These are phyloP conservation scores for Ceratobasidium sp. DNA, from an alignment of 1,284 basidiomycete species.

Conservation along the genomic window DNA sequence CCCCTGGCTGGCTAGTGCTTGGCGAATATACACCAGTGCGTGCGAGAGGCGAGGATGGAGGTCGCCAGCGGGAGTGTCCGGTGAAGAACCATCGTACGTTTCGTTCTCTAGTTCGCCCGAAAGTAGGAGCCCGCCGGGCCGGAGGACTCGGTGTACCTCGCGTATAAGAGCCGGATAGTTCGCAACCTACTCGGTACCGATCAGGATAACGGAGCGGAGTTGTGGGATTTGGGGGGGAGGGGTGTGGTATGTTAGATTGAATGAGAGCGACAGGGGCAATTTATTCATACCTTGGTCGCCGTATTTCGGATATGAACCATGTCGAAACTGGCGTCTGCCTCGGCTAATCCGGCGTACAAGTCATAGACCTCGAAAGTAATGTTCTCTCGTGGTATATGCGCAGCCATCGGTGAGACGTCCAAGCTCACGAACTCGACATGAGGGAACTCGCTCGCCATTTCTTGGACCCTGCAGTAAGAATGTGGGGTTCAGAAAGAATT, in stretches of 20 bases:
- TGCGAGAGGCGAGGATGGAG: background rate
- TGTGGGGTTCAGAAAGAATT: background rate
- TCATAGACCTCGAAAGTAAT: slow-evolving; percentile 36
- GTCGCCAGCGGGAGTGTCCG: slow-evolving; percentile 15
- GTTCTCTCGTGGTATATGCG: slow-evolving; percentile 41
- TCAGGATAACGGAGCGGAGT: too few species aligned
- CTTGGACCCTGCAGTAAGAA: slow-evolving; percentile 24
- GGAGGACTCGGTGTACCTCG: slow-evolving; percentile 27
- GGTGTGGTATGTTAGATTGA: slow-evolving; percentile 7
- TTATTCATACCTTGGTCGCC: slow-evolving; percentile 19
- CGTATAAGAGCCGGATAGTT: slow-evolving; percentile 25
- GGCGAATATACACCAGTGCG: slow-evolving; percentile 12
- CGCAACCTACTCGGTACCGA: slow-evolving; percentile 8
- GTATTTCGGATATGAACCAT: slow-evolving; percentile 34
- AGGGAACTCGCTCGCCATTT: slow-evolving; percentile 37
- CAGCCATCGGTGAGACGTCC: slow-evolving; percentile 39
- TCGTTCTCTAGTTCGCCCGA: slow-evolving; percentile 31
- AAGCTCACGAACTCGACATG: slow-evolving; percentile 39
- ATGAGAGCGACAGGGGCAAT: background rate
- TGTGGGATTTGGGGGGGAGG: background rate
- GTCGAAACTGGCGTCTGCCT: slow-evolving; percentile 23
- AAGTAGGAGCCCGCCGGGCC: slow-evolving; percentile 25
- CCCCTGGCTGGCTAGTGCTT: slow-evolving; percentile 24
- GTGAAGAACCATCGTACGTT: background rate
- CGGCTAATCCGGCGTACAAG: slow-evolving; percentile 27